Evolutionary conservation across 2,329 filamentous ascomycete species (phyloP).

Genomic region (Magnaporthiopsis poae): DNA sequence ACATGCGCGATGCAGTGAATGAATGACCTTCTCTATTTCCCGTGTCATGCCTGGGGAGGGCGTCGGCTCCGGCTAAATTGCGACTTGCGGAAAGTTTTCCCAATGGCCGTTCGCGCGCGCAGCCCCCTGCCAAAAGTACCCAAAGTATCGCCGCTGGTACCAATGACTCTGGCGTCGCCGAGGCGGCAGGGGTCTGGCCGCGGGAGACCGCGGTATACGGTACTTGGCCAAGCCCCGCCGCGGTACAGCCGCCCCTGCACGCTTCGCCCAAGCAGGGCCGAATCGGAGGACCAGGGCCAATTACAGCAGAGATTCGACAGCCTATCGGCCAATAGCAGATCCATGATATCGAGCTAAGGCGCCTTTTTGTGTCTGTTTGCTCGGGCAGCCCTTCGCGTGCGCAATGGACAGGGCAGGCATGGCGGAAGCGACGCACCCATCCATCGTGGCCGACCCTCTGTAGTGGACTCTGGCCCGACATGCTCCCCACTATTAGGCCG

Average conservation of each 20-base stretch:
- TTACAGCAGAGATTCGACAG: conserved; percentile 5
- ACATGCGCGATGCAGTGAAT: not conserved
- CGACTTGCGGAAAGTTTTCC: conserved; percentile 16
- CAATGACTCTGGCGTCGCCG: not conserved
- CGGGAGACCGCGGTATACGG: not conserved
- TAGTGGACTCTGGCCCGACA: conserved; percentile 19
- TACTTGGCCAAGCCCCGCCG: not conserved
- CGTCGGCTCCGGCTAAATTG: conserved; percentile 22
- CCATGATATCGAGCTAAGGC: not conserved
- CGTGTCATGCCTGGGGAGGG: conserved; percentile 7
- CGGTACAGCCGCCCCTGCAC: not conserved
- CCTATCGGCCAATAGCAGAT: conserved; percentile 3
- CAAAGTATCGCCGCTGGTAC: not conserved
- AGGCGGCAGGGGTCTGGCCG: not conserved
- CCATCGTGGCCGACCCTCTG: conserved; percentile 2
- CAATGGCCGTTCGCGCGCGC: not conserved
- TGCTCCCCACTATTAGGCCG: conserved; percentile 48
- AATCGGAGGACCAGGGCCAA: conserved; percentile 8
- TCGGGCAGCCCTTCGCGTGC: not conserved
- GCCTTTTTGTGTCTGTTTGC: not conserved
- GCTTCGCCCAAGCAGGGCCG: conserved; percentile 11
- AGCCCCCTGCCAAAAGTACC: not conserved
- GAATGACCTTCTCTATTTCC: not conserved
- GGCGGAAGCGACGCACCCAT: not conserved
- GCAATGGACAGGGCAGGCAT: not conserved